phyloP scores from a whole-genome alignment of 495 filamentous ascomycete species.

The Xylaria cubensis region DNA sequence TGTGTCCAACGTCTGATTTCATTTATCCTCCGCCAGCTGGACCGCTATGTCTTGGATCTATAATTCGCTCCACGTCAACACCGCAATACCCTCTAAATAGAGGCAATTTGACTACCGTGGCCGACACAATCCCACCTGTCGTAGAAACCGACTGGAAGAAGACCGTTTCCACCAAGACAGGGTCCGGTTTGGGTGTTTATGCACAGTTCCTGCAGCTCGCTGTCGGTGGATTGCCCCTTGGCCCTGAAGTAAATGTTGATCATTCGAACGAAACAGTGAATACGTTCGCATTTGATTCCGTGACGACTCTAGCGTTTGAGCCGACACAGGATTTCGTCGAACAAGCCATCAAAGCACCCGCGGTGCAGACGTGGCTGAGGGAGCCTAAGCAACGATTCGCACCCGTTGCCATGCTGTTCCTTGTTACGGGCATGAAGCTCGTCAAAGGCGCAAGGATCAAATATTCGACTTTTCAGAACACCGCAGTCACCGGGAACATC shows the following conservation, averaged over 20 bases:
- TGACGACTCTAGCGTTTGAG: conserved; percentile 4
- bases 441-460: conserved; percentile 1
- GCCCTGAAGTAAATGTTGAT: conserved; percentile 28
- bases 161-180: conserved; percentile 34
- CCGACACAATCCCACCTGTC: conserved; percentile 36
- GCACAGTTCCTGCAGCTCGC: conserved; percentile 45
- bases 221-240: conserved; percentile 30
- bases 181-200: conserved; percentile 39
- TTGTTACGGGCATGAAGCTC: conserved; percentile 14
- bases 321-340: neutral
- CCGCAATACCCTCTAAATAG: conserved; percentile 39
- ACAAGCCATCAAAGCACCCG: conserved; percentile 10
- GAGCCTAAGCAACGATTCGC: neutral
- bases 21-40: conserved; percentile 41
- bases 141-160: conserved; percentile 39
- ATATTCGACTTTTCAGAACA: neutral
- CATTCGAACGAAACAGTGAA: conserved; percentile 19
- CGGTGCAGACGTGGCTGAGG: neutral
- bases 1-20: conserved; percentile 43
- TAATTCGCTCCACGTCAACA: conserved; percentile 43
- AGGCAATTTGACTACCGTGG: conserved; percentile 34
- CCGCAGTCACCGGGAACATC: neutral
- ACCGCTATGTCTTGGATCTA: conserved; percentile 44
- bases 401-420: neutral
- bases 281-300: conserved; percentile 2